Conservation (phyloP, 2,329 filamentous ascomycete species). For the Fusarium denticulatum region DNA sequence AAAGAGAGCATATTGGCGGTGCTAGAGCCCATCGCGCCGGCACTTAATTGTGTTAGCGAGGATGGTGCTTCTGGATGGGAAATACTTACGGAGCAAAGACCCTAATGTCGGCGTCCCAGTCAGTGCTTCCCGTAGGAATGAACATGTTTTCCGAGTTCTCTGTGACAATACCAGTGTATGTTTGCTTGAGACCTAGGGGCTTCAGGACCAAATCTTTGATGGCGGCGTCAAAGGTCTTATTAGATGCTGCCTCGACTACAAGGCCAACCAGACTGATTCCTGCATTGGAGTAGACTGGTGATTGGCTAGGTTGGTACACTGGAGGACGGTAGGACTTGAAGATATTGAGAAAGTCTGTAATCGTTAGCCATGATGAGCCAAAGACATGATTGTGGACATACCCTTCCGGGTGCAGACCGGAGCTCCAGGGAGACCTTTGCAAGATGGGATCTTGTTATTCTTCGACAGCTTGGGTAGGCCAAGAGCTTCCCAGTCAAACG, state of each 20-base stretch:
- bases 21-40: not conserved
- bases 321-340: not conserved
- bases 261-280: not conserved
- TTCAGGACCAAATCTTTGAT: not conserved
- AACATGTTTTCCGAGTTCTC: not conserved
- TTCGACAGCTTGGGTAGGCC: not conserved
- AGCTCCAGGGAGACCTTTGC: not conserved
- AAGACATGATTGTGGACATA: too few species aligned
- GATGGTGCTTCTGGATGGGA: fast-evolving
- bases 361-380: not conserved
- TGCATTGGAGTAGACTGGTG: not conserved
- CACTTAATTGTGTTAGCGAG: not conserved
- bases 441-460: not conserved
- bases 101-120: not conserved
- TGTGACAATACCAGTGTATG: not conserved
- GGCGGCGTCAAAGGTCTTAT: not conserved
- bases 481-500: not conserved
- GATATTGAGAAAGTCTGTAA: not conserved
- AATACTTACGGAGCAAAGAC: not conserved
- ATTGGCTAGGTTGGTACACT: not conserved
- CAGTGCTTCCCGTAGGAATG: not conserved
- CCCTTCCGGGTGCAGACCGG: not conserved
- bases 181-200: not conserved
- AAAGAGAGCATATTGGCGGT: not conserved
- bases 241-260: constrained; percentile 1